Conservation (phyloP, 371 early-diverging fungal genomes). For the Rhizopus sp. region DNA sequence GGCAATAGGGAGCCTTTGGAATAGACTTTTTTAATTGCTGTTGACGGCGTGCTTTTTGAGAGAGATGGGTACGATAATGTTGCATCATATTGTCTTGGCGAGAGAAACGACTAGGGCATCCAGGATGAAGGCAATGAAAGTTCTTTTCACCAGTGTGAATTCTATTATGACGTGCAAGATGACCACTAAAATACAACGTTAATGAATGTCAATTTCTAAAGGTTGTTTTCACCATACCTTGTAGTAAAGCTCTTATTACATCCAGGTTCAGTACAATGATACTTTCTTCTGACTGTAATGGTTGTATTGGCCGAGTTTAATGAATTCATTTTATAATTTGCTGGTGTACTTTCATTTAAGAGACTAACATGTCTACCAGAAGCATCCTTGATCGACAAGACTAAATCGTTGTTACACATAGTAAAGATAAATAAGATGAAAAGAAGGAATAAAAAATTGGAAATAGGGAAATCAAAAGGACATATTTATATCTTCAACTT, state of each 20-base stretch:
- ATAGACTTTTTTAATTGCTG: slow-evolving; percentile 9
- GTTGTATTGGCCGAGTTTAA: not conserved
- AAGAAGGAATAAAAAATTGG: slow-evolving; percentile 5
- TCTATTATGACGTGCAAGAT: slow-evolving; percentile 84
- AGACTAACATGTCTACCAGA: slow-evolving; percentile 24
- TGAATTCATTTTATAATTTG: not conserved
- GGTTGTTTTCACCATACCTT: slow-evolving; percentile 32
- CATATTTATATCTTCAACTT: slow-evolving; percentile 6
- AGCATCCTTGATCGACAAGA: slow-evolving; percentile 23
- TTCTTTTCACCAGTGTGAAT: slow-evolving; percentile 92
- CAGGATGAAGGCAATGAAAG: slow-evolving; percentile 74
- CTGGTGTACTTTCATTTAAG: slow-evolving; percentile 15
- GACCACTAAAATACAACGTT: slow-evolving; percentile 53
- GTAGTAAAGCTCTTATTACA: slow-evolving; percentile 64
- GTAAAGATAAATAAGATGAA: slow-evolving; percentile 5
- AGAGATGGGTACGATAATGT: slow-evolving; percentile 78
- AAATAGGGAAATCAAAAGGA: not conserved
- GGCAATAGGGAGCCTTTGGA: slow-evolving; percentile 17
- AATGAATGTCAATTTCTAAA: not conserved
- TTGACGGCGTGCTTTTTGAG: slow-evolving; percentile 64
- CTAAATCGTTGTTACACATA: slow-evolving; percentile 4
- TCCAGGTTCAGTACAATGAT: slow-evolving; percentile 52
- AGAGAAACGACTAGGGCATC: slow-evolving; percentile 82
- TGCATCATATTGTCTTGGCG: slow-evolving; percentile 91
- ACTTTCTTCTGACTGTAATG: slow-evolving; percentile 32